These are phyloP conservation scores for Pleurotus djamor DNA, from an alignment of 768 basidiomycete genomes.

Conservation along the genomic window DNA sequence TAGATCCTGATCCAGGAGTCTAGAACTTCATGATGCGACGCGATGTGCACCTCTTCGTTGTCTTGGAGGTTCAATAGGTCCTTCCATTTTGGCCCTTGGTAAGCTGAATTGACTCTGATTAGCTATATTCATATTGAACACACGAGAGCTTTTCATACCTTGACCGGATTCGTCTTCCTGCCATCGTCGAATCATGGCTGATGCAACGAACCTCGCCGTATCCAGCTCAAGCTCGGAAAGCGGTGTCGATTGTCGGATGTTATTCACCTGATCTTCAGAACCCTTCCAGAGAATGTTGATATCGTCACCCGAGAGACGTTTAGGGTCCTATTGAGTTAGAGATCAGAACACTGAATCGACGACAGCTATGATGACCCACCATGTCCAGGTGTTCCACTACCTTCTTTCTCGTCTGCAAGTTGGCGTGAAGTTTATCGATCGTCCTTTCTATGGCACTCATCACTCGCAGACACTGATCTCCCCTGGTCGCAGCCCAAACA, in stretches of 20 bases:
- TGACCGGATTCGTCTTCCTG: conserved; percentile 25
- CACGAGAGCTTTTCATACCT: not conserved
- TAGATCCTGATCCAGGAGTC: conserved; percentile 53
- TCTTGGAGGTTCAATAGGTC: conserved; percentile 54
- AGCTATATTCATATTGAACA: not conserved
- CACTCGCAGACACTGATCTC: conserved; percentile 23
- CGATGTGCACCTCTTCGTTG: conserved; percentile 50
- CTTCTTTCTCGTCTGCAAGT: conserved; percentile 5
- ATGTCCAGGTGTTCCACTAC: too few species aligned
- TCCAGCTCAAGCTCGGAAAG: conserved; percentile 57
- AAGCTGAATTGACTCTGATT: not conserved
- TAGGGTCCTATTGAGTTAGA: not conserved
- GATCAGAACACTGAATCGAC: conserved; percentile 13
- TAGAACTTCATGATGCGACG: conserved; percentile 46
- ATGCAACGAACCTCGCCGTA: conserved; percentile 53
- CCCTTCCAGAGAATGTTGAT: too few species aligned
- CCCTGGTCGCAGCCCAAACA: conserved; percentile 33
- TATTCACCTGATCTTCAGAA: conserved; percentile 18
- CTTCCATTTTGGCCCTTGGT: conserved; percentile 34
- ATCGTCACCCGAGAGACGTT: too few species aligned
- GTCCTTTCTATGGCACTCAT: conserved; percentile 22
- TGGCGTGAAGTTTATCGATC: conserved; percentile 27
- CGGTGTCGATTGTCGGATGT: conserved; percentile 17
- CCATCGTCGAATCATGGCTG: conserved; percentile 45
- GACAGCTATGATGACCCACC: too few species aligned